Evolutionary conservation across 176 grass and related monocot genomes (phyloP).

Genomic region (Raddia guianensis): DNA sequence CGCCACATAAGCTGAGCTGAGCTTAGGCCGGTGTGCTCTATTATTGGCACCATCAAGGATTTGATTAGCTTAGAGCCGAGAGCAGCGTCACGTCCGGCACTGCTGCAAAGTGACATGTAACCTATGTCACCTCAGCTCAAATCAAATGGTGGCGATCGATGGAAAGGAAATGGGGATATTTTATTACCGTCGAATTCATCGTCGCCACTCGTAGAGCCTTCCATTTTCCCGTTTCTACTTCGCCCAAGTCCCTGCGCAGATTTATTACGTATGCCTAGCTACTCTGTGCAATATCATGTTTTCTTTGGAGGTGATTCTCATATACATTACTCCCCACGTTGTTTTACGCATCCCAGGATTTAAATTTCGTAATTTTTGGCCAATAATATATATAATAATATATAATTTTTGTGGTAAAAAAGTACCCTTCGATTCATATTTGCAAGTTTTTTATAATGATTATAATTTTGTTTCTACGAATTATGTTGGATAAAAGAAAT

Average conservation of each 20-base stretch:
- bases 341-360: no score
- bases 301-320: no score
- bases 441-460: no score
- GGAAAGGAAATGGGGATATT: background rate
- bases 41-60: background rate
- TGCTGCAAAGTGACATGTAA: background rate
- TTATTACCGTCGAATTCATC: background rate
- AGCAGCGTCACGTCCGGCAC: background rate
- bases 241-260: background rate
- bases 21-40: background rate
- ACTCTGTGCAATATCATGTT: background rate
- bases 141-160: background rate
- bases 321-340: no score
- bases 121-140: constrained; percentile 9
- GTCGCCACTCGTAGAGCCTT: background rate
- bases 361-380: no score
- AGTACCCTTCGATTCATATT: no score
- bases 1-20: background rate
- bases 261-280: background rate
- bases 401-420: no score
- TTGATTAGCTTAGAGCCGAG: background rate
- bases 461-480: no score
- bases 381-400: no score
- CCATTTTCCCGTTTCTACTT: background rate
- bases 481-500: no score